A percentile compares a stretch with the other conserved stretches of the same genome.
phyloP scores from a whole-genome alignment of 495 filamentous ascomycete species.

The Hypoxylon rickii region DNA sequence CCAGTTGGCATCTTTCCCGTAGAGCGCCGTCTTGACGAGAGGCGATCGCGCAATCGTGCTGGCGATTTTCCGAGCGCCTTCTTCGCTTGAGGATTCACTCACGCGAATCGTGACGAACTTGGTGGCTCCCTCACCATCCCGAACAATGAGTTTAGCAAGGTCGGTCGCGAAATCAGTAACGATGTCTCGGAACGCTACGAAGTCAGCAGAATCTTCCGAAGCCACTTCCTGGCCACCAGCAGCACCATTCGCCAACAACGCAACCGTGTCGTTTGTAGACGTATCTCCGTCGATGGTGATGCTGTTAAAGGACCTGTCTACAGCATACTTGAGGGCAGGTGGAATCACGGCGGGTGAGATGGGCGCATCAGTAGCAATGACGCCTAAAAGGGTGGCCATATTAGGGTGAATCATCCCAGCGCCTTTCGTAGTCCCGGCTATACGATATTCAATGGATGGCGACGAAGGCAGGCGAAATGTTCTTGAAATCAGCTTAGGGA shows the following conservation, averaged over 20 bases:
- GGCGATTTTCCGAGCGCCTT: slow-evolving; percentile 71
- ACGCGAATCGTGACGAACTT: slow-evolving; percentile 98
- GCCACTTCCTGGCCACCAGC: slow-evolving; percentile 73
- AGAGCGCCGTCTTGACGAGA: slow-evolving; percentile 95
- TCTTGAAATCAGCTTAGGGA: slow-evolving; percentile 90
- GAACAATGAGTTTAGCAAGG: slow-evolving; percentile 89
- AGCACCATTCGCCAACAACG: slow-evolving; percentile 91
- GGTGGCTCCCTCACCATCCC: slow-evolving; percentile 96
- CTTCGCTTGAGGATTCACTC: slow-evolving; percentile 67
- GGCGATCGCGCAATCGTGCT: slow-evolving; percentile 90
- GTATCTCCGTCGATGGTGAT: slow-evolving; percentile 98
- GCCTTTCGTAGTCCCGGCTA: slow-evolving; percentile 97
- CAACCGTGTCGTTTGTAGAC: slow-evolving; percentile 94
- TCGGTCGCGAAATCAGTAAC: slow-evolving; percentile 79
- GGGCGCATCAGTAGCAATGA: slow-evolving; percentile 91
- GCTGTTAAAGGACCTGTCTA: slow-evolving; percentile 89
- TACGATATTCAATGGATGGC: slow-evolving; percentile 71
- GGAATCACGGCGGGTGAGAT: slow-evolving; percentile 71
- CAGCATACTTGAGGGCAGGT: slow-evolving; percentile 71
- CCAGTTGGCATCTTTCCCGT: slow-evolving; percentile 98
- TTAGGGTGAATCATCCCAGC: slow-evolving; percentile 99
- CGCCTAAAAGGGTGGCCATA: slow-evolving; percentile 95
- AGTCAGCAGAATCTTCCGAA: slow-evolving; percentile 62
- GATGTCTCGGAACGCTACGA: slow-evolving; percentile 65
- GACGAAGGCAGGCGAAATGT: slow-evolving; percentile 86